Evolutionary conservation across 257 asterid genomes (phyloP).

Genomic region (Striga asiatica): DNA sequence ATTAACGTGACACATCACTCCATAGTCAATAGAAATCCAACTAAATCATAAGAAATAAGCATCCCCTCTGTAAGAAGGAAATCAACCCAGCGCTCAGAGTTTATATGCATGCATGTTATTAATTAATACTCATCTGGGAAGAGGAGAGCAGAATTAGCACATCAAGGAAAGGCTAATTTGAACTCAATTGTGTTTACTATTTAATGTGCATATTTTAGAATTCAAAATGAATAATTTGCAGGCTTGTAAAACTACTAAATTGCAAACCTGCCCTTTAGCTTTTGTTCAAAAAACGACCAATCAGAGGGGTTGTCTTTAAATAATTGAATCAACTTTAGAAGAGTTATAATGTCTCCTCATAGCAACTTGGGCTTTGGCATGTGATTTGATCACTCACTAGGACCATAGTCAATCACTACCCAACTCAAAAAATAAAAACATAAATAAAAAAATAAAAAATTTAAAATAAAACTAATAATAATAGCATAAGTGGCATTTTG

Average conservation of each 20-base stretch:
- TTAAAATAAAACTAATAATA: conserved; percentile 20
- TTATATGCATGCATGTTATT: no score
- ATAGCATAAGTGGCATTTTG: conserved; percentile 38
- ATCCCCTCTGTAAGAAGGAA: background rate
- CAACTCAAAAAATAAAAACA: background rate
- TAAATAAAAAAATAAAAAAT: no score
- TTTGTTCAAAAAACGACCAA: conserved; percentile 12
- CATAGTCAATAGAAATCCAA: conserved; percentile 3
- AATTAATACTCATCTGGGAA: no score
- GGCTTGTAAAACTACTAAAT: conserved; percentile 4
- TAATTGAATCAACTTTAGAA: conserved; percentile 16
- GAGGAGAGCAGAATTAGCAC: no score
- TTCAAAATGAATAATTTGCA: no score
- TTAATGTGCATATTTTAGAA: no score
- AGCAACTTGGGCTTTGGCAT: conserved; percentile 4
- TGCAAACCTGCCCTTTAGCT: conserved; percentile 12
- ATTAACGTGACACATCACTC: conserved; percentile 11
- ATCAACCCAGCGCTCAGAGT: background rate
- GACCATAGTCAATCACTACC: background rate
- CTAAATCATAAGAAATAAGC: background rate
- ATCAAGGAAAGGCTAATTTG: no score
- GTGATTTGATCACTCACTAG: background rate
- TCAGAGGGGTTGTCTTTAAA: conserved; percentile 15
- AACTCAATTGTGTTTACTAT: no score
- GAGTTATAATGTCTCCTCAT: conserved; percentile 17